Conservation (phyloP, 176 grass and related monocot genomes). For the Zea mays region Zm-B73-REFERENCE-NAM-5.0 NC_050101.1:167830001-167830500, state of each 20-base stretch:
- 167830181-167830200: constrained; percentile 83
- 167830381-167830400: background rate
- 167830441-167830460: constrained; percentile 24
- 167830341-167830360: background rate
- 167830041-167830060: constrained; percentile 7
- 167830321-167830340: background rate
- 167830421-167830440: background rate
- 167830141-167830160: constrained; percentile 97
- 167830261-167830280: background rate
- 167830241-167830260: background rate
- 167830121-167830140: constrained; percentile 76
- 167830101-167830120: constrained; percentile 73
- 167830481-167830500: constrained; percentile 74
- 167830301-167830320: background rate
- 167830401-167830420: constrained; percentile 20
- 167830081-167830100: constrained; percentile 49
- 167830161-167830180: constrained; percentile 91
- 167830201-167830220: constrained; percentile 77
- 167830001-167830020: constrained; percentile 67
- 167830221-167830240: constrained; percentile 63
- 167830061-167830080: constrained; percentile 10
- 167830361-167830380: constrained; percentile 18
- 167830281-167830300: background rate
- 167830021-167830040: constrained; percentile 48
- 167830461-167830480: constrained; percentile 25